These are phyloP conservation scores for Hygrocybe punicea DNA, from an alignment of 768 basidiomycete genomes.

Conservation along the genomic window DNA sequence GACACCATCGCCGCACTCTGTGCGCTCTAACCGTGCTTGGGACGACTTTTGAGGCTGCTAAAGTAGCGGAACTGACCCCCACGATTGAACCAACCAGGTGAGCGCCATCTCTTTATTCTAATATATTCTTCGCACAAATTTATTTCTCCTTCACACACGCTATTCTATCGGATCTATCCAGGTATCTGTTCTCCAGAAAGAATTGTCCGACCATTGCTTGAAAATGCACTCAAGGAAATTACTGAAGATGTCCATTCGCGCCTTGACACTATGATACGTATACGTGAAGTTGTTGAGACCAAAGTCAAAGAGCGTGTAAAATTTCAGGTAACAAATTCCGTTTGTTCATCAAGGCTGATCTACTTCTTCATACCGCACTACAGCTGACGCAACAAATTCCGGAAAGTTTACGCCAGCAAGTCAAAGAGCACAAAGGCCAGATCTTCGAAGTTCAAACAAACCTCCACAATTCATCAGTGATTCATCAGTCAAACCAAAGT, in stretches of 20 bases:
- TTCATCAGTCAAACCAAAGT: background rate
- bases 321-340: too few species aligned
- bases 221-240: too few species aligned
- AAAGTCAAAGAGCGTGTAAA: too few species aligned
- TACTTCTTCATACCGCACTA: background rate
- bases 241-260: too few species aligned
- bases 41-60: slow-evolving; percentile 46
- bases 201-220: too few species aligned
- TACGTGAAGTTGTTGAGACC: too few species aligned
- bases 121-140: background rate
- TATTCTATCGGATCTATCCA: too few species aligned
- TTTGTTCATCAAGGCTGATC: too few species aligned
- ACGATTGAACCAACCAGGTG: slow-evolving; percentile 48
- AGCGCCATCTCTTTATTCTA: slow-evolving; percentile 8
- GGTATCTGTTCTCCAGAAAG: slow-evolving; percentile 2
- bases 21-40: slow-evolving; percentile 40
- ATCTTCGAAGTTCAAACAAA: slow-evolving; percentile 43
- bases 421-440: slow-evolving; percentile 41
- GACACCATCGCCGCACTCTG: too few species aligned
- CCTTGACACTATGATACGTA: too few species aligned
- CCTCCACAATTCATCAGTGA: slow-evolving; percentile 47
- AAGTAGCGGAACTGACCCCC: slow-evolving; percentile 41
- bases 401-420: slow-evolving; percentile 38
- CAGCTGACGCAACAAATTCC: slow-evolving; percentile 46
- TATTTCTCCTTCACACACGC: slow-evolving; percentile 6